Base-by-base conservation (phyloP, 208 protist genomes). In the Trypanosoma boissoni region DNA sequence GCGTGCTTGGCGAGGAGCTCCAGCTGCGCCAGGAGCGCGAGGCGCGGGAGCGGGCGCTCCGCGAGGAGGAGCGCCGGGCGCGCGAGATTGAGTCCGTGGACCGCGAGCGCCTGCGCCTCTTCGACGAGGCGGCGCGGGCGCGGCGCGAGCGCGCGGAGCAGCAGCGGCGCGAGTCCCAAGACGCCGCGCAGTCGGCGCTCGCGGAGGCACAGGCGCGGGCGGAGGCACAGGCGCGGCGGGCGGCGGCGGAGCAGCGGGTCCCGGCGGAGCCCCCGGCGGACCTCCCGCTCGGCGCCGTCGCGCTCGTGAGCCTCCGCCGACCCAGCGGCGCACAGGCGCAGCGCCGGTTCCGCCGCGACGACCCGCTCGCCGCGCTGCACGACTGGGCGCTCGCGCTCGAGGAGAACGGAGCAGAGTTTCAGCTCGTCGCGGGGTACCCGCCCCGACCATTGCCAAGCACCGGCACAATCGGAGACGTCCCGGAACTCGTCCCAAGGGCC, bases 381-480 rank as follows among this genome's bases (percentile, higher is more conserved):
- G 57, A 77, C 32, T 92, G 79, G 58, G 83, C 73, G 3, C 45
- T 76, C 9, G 72, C 83, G 9, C 46, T 88, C n/a, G 80, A 84
- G 45, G 80, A 87, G 31, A 49, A 65, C 16, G 76, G 63, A 14
- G 59, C 56, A 16, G 24, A 53, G 9, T 72, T 95, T 64, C 57
- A 81, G 52, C 69, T 95, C 21, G 60, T 88, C 28, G 69, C 64
- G 0, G 88, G 88, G 5, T 89, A 90, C 63, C 88, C 88, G 9
- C 84, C 84, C 0, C 54, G 62, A 20, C 49, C 72, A 52, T 27
- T 94, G 16, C 39, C 43, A 42, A 81, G 74, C 70, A 60, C 76
- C 48, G 82, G 71, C 9, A 72, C 45, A 8, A 77, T 89, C 57
- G 67, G 64, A 16, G 79, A 91, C 9, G 57, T 90, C 20, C 68